These are phyloP conservation scores for Gomphus bonarii DNA, from an alignment of 1,284 basidiomycete species.

Conservation along the genomic window DNA sequence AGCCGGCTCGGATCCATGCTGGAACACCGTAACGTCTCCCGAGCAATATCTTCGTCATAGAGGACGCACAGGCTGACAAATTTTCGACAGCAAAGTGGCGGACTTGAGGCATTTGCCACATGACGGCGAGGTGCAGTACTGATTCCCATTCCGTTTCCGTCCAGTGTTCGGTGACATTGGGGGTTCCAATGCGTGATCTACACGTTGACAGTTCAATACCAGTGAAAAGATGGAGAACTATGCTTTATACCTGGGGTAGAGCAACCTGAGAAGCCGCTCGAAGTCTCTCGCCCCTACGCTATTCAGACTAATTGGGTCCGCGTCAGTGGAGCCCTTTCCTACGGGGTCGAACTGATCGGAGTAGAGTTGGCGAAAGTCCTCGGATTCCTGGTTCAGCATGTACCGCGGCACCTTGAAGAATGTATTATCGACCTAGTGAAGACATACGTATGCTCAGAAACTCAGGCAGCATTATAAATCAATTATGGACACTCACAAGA, in stretches of 20 bases:
- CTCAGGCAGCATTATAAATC: no score
- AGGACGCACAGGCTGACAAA: not conserved
- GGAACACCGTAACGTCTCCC: not conserved
- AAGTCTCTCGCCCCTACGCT: conserved; percentile 23
- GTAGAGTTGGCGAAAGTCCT: conserved; percentile 22
- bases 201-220: not conserved
- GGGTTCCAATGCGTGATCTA: not conserved
- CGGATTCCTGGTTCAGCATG: conserved; percentile 19
- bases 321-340: conserved; percentile 23
- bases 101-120: not conserved
- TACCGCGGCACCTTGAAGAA: conserved; percentile 23
- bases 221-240: no score
- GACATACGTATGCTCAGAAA: no score
- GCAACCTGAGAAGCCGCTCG: conserved; percentile 22
- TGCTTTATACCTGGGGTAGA: conserved; percentile 24
- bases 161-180: not conserved
- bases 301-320: conserved; percentile 22
- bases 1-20: not conserved
- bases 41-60: not conserved
- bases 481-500: no score
- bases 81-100: not conserved
- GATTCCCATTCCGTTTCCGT: not conserved
- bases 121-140: not conserved
- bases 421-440: conserved; percentile 19
- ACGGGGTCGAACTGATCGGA: conserved; percentile 13